A percentile compares a stretch with the other conserved stretches of the same genome.
phyloP scores from a whole-genome alignment of 2,329 filamentous ascomycete species.

The Aspergillus neoniger region DNA sequence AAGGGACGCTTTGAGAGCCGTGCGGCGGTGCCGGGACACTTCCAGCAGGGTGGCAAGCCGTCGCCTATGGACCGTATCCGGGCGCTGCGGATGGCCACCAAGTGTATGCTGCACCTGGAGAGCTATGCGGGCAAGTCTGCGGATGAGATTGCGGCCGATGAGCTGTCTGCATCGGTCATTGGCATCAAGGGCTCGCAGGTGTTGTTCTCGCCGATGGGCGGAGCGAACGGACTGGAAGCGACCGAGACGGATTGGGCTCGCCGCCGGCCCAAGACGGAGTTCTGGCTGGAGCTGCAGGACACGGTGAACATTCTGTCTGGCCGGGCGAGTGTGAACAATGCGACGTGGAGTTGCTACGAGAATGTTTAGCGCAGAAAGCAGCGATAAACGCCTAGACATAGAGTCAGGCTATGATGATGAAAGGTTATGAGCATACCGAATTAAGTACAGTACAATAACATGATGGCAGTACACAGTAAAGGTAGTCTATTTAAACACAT shows the following conservation, averaged over 20 bases:
- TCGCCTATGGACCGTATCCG: slow-evolving; percentile 95
- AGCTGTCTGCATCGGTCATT: slow-evolving; percentile 76
- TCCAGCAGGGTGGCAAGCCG: slow-evolving; percentile 90
- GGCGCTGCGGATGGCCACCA: slow-evolving; percentile 87
- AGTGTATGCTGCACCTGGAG: slow-evolving; percentile 91
- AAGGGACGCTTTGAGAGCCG: slow-evolving; percentile 89
- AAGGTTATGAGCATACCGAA: not conserved
- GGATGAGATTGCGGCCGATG: slow-evolving; percentile 70
- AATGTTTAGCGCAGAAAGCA: slow-evolving; percentile 15
- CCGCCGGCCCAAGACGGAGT: slow-evolving; percentile 77
- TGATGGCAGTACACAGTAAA: too few species aligned
- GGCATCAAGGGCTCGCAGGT: slow-evolving; percentile 89
- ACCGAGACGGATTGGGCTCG: slow-evolving; percentile 92
- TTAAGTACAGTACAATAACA: too few species aligned
- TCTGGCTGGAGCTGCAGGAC: slow-evolving; percentile 79
- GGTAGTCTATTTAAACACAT: not conserved
- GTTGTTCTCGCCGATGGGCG: slow-evolving; percentile 76
- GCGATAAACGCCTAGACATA: not conserved
- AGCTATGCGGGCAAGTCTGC: slow-evolving; percentile 66
- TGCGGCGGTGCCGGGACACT: slow-evolving; percentile 88
- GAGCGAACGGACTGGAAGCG: slow-evolving; percentile 67
- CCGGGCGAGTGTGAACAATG: slow-evolving; percentile 51
- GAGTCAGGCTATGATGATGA: not conserved
- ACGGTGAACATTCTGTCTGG: slow-evolving; percentile 85
- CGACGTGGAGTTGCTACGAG: slow-evolving; percentile 34